Evolutionary conservation across 495 filamentous ascomycete species (phyloP), one percentile per base, ranked within the genome.

Genomic region (Aspergillus baeticus): DNA sequence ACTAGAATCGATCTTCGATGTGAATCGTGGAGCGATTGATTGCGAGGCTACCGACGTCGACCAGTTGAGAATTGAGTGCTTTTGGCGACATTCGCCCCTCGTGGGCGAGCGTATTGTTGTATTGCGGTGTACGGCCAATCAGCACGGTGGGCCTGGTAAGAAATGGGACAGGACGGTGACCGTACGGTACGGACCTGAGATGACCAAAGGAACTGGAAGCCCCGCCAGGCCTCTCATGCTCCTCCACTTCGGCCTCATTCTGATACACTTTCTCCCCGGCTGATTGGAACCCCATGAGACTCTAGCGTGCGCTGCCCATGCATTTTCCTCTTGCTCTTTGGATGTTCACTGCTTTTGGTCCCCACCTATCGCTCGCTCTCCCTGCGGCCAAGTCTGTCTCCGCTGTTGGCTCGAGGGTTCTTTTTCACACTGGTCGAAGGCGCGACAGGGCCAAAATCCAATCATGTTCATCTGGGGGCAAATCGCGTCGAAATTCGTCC

Each of bases 341-440:
- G 54, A 54, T 42, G 39, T 39, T 45, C 49, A n/a, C 51, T 51
- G 15, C 35, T 51, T 21, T 18, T 8, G 17, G 29, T 52, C 55
- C 41, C 44, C 51, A 49, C 51, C 35, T 43, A 34, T 52, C 48
- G 15, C 35, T 50, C 48, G 14, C 23, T 38, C 54, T 38, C 58
- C 58, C 58, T 64, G 62, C 36, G 56, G 62, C 59, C 59, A 64
- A 64, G 58, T 26, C 18, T 26, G 47, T 37, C 33, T 50, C 47
- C 47, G 47, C 47, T 33, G 47, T 14, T 59, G 55, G 46, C 23
- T 57, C 59, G 46, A 61, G 54, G 54, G 43, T 42, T 54, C 53
- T 47, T 33, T 39, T 37, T 44, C 38, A 42, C 48, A 7, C 44
- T 52, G 48, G 34, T 22, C 34, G 14, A 34, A 53, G 50, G 7